A percentile compares a stretch with the other conserved stretches of the same genome.
Evolutionary conservation across 495 filamentous ascomycete genomes (phyloP).

Genomic region (Penicillium subrubescens): DNA sequence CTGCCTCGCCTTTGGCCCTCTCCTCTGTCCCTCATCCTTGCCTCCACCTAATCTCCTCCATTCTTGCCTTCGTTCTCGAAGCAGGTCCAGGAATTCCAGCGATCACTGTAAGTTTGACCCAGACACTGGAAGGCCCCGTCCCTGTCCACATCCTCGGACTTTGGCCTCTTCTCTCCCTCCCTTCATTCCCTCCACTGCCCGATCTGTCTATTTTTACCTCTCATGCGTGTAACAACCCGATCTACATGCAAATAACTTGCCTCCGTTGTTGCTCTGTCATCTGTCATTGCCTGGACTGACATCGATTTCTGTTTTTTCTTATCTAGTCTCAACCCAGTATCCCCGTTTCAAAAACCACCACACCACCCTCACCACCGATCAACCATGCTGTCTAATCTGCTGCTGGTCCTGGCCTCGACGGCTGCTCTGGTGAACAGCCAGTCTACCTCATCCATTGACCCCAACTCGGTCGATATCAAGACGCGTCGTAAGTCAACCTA

Average conservation of each 20-base stretch:
- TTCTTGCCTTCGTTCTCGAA: conserved; percentile 10
- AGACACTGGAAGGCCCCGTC: conserved; percentile 7
- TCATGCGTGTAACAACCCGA: not conserved
- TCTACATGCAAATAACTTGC: not conserved
- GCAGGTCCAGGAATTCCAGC: conserved; percentile 7
- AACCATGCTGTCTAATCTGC: conserved; percentile 32
- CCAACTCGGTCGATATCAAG: conserved; percentile 52
- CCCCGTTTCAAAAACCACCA: not conserved
- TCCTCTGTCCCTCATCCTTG: not conserved
- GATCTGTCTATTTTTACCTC: conserved; percentile 11
- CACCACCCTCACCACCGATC: not conserved
- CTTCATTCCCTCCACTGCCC: conserved; percentile 22
- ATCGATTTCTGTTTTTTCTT: not conserved
- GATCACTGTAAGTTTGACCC: conserved; percentile 14
- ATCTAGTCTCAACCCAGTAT: not conserved
- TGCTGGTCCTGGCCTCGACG: conserved; percentile 35
- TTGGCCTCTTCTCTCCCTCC: conserved; percentile 1
- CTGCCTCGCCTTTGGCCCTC: not conserved
- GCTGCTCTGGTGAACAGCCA: conserved; percentile 45
- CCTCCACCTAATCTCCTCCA: not conserved
- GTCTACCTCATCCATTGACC: conserved; percentile 53
- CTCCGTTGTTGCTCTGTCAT: not conserved
- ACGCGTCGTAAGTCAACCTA: conserved; percentile 42
- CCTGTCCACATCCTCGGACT: not conserved
- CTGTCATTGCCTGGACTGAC: not conserved